A percentile compares a stretch with the other conserved stretches of the same genome.
phyloP scores from a whole-genome alignment of 495 filamentous ascomycete species.

The Podospora australis region DNA sequence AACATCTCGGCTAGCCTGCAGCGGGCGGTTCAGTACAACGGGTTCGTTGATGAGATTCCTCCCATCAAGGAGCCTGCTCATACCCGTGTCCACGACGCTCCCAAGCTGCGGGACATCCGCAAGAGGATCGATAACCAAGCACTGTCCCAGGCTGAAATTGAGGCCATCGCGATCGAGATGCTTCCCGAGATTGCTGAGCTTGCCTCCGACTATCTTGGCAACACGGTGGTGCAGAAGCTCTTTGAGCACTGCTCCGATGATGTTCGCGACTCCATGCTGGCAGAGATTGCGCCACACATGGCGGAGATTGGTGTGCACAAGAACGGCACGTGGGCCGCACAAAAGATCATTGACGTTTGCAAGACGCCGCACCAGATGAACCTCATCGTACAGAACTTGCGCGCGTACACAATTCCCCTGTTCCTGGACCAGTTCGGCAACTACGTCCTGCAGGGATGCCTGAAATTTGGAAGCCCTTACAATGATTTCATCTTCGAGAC shows the following conservation, averaged over 20 bases:
- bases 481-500: constrained; percentile 97
- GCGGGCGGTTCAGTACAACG: constrained; percentile 63
- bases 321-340: constrained; percentile 97
- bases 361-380: constrained; percentile 77
- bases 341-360: constrained; percentile 97
- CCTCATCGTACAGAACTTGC: constrained; percentile 74
- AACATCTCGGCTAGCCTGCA: constrained; percentile 70
- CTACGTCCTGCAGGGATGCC: constrained; percentile 92
- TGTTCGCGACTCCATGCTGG: constrained; percentile 85
- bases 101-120: constrained; percentile 89
- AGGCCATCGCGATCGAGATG: constrained; percentile 87
- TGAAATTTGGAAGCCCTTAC: constrained; percentile 80
- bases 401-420: constrained; percentile 77
- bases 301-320: constrained; percentile 97
- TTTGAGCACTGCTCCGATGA: constrained; percentile 93
- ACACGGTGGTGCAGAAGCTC: constrained; percentile 98
- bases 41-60: constrained; percentile 79
- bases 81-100: constrained; percentile 87
- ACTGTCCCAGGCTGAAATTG: constrained; percentile 78
- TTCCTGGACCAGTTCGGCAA: constrained; percentile 98
- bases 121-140: constrained; percentile 96
- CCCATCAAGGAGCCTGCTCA: constrained; percentile 82
- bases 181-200: constrained; percentile 93
- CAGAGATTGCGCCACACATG: constrained; percentile 80
- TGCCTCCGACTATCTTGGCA: constrained; percentile 90